Evolutionary conservation across 257 asterid species (phyloP).

Genomic region (Scutellaria barbata): DNA sequence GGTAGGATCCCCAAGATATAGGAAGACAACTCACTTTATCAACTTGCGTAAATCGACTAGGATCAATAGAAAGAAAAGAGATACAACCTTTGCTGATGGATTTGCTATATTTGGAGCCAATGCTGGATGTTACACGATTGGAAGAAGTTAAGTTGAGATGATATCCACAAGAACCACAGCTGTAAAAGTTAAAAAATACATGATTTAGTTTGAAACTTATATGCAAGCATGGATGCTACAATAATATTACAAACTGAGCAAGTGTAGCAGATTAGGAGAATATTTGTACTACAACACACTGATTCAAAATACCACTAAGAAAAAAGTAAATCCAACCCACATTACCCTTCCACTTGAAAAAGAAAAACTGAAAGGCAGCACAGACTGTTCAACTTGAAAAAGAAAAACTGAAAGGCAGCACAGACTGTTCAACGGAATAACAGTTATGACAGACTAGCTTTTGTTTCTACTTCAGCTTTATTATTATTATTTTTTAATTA

Average conservation of each 20-base stretch:
- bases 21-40: conserved; percentile 73
- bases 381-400: background rate
- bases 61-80: conserved; percentile 64
- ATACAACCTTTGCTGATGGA: conserved; percentile 67
- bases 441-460: background rate
- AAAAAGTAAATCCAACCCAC: background rate
- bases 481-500: background rate
- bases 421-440: background rate
- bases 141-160: conserved; percentile 71
- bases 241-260: background rate
- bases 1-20: conserved; percentile 56
- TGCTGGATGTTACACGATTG: conserved; percentile 57
- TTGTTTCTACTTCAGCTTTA: background rate
- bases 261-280: background rate
- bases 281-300: background rate
- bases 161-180: conserved; percentile 89
- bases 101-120: conserved; percentile 60
- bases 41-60: conserved; percentile 83
- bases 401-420: background rate
- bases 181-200: conserved; percentile 36
- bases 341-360: background rate
- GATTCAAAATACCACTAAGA: background rate
- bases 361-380: background rate
- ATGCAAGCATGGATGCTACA: conserved; percentile 5
- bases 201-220: conserved; percentile 4